A percentile compares a stretch with the other conserved stretches of the same genome.
These are phyloP conservation scores for Tilletia setariae DNA, from an alignment of 1,284 basidiomycete species.

Conservation along the genomic window DNA sequence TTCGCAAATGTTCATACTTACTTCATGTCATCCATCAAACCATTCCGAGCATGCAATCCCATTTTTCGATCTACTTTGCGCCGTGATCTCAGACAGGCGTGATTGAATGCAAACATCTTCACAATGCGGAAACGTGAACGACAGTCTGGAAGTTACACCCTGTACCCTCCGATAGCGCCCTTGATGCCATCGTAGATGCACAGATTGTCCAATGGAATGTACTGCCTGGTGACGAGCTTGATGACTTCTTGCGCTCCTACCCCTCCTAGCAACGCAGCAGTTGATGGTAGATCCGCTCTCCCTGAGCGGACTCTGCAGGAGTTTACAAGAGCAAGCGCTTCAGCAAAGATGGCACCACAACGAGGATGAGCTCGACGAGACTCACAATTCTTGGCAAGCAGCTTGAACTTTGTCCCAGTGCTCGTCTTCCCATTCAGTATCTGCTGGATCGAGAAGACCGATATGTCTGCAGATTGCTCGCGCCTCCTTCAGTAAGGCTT, in stretches of 20 bases:
- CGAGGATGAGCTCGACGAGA: constrained; percentile 27
- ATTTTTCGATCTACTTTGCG: neutral
- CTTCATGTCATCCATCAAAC: neutral
- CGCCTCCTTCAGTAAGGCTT: constrained; percentile 18
- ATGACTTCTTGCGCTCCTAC: constrained; percentile 95
- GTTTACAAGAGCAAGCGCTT: constrained; percentile 4
- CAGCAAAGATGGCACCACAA: neutral
- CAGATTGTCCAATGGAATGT: constrained; percentile 82
- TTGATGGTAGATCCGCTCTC: constrained; percentile 76
- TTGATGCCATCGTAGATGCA: constrained; percentile 83
- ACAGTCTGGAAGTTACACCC: constrained; percentile 25
- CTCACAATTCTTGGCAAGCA: constrained; percentile 76
- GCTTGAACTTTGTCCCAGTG: constrained; percentile 64
- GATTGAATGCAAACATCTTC: too few relatives aligned
- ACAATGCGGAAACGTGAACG: constrained; percentile 1
- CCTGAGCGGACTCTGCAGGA: constrained; percentile 63
- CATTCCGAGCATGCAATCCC: neutral
- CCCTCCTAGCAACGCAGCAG: constrained; percentile 87
- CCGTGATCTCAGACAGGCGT: too few relatives aligned
- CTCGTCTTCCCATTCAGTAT: constrained; percentile 43
- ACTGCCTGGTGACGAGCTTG: constrained; percentile 95
- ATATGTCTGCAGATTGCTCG: constrained; percentile 20
- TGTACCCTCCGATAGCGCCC: constrained; percentile 43
- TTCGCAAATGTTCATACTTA: neutral
- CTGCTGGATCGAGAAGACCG: constrained; percentile 20